These are phyloP conservation scores for Macrolepiota albuminosa DNA, from an alignment of 768 basidiomycete genomes.

Conservation along the genomic window DNA sequence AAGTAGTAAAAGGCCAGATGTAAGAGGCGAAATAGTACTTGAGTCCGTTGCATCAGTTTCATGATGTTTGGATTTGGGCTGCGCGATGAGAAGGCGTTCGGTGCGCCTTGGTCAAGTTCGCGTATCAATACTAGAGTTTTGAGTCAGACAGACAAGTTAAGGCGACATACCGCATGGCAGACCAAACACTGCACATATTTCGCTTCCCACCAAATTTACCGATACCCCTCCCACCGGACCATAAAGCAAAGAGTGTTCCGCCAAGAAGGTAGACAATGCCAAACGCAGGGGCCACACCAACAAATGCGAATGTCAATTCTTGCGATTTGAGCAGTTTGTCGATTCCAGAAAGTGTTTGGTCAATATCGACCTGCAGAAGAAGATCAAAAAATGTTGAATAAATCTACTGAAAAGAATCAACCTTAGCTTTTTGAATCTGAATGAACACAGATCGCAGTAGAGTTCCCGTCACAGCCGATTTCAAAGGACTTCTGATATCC, in stretches of 20 bases:
- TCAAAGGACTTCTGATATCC: constrained; percentile 85
- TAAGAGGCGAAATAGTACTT: constrained; percentile 38
- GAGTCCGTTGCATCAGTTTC: constrained; percentile 9
- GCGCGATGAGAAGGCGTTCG: constrained; percentile 60
- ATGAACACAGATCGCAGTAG: constrained; percentile 83
- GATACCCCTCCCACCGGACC: constrained; percentile 42
- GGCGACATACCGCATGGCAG: constrained; percentile 56
- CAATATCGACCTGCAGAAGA: constrained; percentile 72
- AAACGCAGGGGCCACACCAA: constrained; percentile 89
- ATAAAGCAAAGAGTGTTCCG: constrained; percentile 47
- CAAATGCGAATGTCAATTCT: constrained; percentile 94
- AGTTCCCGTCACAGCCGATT: constrained; percentile 74
- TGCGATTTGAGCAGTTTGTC: constrained; percentile 93
- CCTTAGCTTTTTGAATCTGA: constrained; percentile 95
- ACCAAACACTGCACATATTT: constrained; percentile 56
- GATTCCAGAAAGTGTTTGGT: constrained; percentile 85
- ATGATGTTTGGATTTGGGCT: constrained; percentile 23
- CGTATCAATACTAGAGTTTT: background rate
- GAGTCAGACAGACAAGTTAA: background rate
- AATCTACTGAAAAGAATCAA: constrained; percentile 18
- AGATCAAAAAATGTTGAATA: background rate
- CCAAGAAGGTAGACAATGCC: constrained; percentile 68
- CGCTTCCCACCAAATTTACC: constrained; percentile 56
- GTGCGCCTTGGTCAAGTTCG: constrained; percentile 40
- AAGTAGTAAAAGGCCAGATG: constrained; percentile 70